Evolutionary conservation across 164 flowering plant genomes (phyloP), one percentile per base, ranked within the genome.

Genomic region (Malania oleifera): DNA sequence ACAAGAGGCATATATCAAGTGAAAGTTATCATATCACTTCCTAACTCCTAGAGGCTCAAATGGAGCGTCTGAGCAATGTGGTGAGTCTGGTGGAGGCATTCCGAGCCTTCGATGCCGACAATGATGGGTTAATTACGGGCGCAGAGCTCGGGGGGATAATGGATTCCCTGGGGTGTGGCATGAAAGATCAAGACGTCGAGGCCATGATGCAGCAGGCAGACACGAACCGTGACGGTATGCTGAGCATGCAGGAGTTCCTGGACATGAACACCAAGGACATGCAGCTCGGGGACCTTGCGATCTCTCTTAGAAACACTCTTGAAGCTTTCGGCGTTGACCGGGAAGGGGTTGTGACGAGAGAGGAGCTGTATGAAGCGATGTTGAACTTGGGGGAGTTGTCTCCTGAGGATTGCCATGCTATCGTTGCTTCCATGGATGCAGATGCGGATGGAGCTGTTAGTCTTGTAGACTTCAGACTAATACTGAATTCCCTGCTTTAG

Each of bases 31-130:
- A n/a, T n/a, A n/a, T n/a, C n/a, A n/a, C n/a, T n/a, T n/a, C n/a
- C n/a, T n/a, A n/a, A n/a, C n/a, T n/a, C n/a, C n/a, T 15, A 11
- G 78, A 75, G 79, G 79, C 84, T 61, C 78, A 75, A 26, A 15
- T 66, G 2, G 85, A 80, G 57, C 54, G 67, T 8, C 44, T 83
- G 56, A 78, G 73, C 71, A 64, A 78, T 5, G 70, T 78, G 50
- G 28, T 68, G 15, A 35, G 66, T 12, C 69, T 76, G 4, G 52
- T 83, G 27, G 79, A 78, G 54, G 72, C 82, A n/a, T 83, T 80
- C 38, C 57, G 74, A 45, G 84, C 82, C 41, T 80, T 83, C 11
- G 88, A 82, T n/a, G 61, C 71, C 10, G 76, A 82, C 71, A 78
- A 73, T 19, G 80, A 82, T 25, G 84, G 83, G 7, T 22, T 11